Evolutionary conservation across 208 protist genomes (phyloP), one percentile per base, ranked within the genome.

Genomic region (Porcisia deanei): DNA sequence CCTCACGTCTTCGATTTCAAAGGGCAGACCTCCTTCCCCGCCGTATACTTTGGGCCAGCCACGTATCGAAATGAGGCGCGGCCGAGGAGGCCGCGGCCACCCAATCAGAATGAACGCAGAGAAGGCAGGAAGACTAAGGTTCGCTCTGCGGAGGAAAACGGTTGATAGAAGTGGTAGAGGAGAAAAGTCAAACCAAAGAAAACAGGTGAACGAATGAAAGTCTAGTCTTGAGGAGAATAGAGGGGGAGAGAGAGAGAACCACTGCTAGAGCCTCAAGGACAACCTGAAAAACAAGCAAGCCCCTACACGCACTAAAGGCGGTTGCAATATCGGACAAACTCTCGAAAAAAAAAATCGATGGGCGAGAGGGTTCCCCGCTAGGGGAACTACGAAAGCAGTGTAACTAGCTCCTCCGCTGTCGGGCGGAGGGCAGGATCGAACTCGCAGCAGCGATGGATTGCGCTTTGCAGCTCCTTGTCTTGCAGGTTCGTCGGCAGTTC

Each of bases 361-460:
- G 12, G 30, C 30, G 30, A 30, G 30, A 30, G 30, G 30, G 30
- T 30, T 30, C 30, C 30, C 30, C 30, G 30, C 30, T 30, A 30
- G 30, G 30, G 52, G 18, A 71, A 39, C 77, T 73, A 92, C 3
- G 83, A 85, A 12, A 92, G 77, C 58, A 87, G 60, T 16, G 78
- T 79, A n/a, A 90, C 54, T 39, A 92, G 55, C 34, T 86, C 84
- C 41, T 87, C 81, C 0, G 84, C 85, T 1, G 85, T 89, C 18
- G 88, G 88, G 20, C 88, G 79, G 41, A 83, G 65, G 8, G 59
- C 52, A 18, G 85, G 67, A 37, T 84, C 72, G 70, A 84, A 85
- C 41, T 67, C 69, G 79, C 88, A 92, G 77, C 88, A 90, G 39
- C 65, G 75, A 25, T 81, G 83, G 20, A 92, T 80, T 9, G 83